Conservation (phyloP, 768 basidiomycete species). For the Tubosaeta sp. region DNA sequence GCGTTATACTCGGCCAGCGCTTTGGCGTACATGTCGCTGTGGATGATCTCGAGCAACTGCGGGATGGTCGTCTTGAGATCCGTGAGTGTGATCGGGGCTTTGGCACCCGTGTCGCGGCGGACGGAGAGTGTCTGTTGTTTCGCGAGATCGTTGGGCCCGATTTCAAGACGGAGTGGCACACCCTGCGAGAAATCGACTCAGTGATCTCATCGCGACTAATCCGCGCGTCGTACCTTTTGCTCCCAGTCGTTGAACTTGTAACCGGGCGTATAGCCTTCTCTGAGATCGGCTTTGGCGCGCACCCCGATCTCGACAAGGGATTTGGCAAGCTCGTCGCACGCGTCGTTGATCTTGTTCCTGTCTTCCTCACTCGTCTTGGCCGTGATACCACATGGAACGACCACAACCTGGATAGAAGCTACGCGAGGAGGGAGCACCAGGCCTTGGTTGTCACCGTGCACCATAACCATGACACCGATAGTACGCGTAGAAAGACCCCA, state of each 20-base stretch:
- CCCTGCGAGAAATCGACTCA: constrained; percentile 50
- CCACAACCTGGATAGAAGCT: constrained; percentile 83
- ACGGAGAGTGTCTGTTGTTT: constrained; percentile 80
- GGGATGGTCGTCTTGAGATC: constrained; percentile 50
- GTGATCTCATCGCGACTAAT: not conserved
- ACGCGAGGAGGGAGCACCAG: constrained; percentile 96
- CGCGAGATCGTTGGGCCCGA: constrained; percentile 88
- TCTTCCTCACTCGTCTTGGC: constrained; percentile 71
- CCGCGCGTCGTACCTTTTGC: constrained; percentile 63
- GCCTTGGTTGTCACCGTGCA: constrained; percentile 97
- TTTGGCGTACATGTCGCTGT: constrained; percentile 78
- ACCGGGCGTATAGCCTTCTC: constrained; percentile 96
- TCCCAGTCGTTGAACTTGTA: constrained; percentile 99
- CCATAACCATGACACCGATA: constrained; percentile 99
- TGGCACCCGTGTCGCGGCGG: constrained; percentile 74
- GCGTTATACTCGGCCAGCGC: constrained; percentile 73
- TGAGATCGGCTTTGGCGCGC: constrained; percentile 83
- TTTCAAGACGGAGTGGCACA: constrained; percentile 94
- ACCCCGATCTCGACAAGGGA: constrained; percentile 69
- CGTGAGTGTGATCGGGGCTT: constrained; percentile 49
- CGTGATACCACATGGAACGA: constrained; percentile 95
- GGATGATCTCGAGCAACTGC: constrained; percentile 77
- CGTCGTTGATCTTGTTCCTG: constrained; percentile 65
- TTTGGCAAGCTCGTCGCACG: constrained; percentile 73
- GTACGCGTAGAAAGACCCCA: constrained; percentile 97